These are phyloP conservation scores for Leptographium procerum DNA, from an alignment of 2,329 filamentous ascomycete species.

Conservation along the genomic window DNA sequence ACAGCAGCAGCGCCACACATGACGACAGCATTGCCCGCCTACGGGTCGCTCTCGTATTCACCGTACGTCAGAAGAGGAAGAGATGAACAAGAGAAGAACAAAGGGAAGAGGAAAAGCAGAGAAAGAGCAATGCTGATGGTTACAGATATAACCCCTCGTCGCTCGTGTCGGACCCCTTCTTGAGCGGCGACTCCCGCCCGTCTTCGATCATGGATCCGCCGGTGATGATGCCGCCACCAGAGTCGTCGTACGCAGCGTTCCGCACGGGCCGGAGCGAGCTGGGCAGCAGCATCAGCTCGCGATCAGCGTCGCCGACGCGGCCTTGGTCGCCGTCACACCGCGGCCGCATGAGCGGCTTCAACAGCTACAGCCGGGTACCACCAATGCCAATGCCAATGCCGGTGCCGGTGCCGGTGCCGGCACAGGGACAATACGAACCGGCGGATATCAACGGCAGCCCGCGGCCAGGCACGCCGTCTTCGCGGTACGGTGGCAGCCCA, in stretches of 20 bases:
- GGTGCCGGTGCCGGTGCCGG: no score
- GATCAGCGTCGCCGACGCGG: slow-evolving; percentile 37
- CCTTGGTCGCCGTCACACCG: slow-evolving; percentile 45
- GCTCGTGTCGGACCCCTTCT: slow-evolving; percentile 8
- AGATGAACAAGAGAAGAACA: no score
- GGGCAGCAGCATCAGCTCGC: not conserved
- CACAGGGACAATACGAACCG: slow-evolving; percentile 82
- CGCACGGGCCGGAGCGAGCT: slow-evolving; percentile 28
- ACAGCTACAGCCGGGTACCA: slow-evolving; percentile 27
- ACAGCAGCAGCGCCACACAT: no score
- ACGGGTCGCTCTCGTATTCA: slow-evolving; percentile 31
- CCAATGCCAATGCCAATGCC: slow-evolving; percentile 54
- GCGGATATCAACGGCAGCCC: slow-evolving; percentile 82
- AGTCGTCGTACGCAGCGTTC: slow-evolving; percentile 49
- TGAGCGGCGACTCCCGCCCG: slow-evolving; percentile 23
- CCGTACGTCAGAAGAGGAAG: no score
- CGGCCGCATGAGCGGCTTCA: not conserved
- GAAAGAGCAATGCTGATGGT: not conserved
- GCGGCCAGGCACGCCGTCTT: slow-evolving; percentile 80
- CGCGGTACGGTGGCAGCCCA: slow-evolving; percentile 77
- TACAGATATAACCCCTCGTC: slow-evolving; percentile 4
- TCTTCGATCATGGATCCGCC: slow-evolving; percentile 48
- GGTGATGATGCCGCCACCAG: slow-evolving; percentile 38
- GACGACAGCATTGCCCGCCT: slow-evolving; percentile 5
- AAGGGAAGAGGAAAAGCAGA: no score